A percentile compares a stretch with the other conserved stretches of the same genome.
phyloP scores from a whole-genome alignment of 2,329 filamentous ascomycete genomes.

The Juglanconis oblonga region DNA sequence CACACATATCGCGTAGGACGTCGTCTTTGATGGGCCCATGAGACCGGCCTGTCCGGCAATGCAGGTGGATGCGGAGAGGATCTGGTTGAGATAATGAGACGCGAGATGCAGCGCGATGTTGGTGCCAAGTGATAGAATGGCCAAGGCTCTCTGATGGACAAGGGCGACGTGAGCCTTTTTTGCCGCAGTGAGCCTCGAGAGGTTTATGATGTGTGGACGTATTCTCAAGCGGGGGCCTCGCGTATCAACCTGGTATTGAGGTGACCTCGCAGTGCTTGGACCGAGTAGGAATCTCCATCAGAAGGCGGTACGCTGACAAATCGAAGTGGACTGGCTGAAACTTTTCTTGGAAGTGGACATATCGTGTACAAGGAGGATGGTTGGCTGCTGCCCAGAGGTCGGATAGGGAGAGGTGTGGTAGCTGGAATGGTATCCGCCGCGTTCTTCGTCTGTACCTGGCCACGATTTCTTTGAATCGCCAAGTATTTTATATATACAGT shows the following conservation, averaged over 20 bases:
- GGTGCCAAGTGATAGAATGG: background rate
- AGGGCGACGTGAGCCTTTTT: background rate
- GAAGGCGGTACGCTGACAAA: too few relatives aligned
- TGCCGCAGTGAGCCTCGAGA: background rate
- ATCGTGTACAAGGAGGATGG: too few relatives aligned
- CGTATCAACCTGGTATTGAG: background rate
- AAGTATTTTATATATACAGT: too few relatives aligned
- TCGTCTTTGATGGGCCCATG: background rate
- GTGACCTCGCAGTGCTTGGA: background rate
- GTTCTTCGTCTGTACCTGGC: too few relatives aligned
- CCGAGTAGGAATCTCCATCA: too few relatives aligned
- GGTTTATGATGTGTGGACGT: background rate
- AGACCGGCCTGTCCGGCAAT: background rate
- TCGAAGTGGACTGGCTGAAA: too few relatives aligned
- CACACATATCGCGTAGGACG: too few relatives aligned
- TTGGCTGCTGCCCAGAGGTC: too few relatives aligned
- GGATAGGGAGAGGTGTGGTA: too few relatives aligned
- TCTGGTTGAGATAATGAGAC: background rate
- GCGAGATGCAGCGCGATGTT: slow-evolving; percentile 2
- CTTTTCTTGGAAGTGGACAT: too few relatives aligned
- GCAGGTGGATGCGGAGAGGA: background rate
- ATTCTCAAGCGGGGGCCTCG: background rate
- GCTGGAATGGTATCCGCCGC: too few relatives aligned
- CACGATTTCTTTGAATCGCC: too few relatives aligned
- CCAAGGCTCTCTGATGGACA: background rate